Percentiles rank a stretch among this genome's conserved stretches.
These are phyloP conservation scores for Vanderwaltozyma polyspora DNA, from an alignment of 805 yeast species.

Conservation along the genomic window DNA sequence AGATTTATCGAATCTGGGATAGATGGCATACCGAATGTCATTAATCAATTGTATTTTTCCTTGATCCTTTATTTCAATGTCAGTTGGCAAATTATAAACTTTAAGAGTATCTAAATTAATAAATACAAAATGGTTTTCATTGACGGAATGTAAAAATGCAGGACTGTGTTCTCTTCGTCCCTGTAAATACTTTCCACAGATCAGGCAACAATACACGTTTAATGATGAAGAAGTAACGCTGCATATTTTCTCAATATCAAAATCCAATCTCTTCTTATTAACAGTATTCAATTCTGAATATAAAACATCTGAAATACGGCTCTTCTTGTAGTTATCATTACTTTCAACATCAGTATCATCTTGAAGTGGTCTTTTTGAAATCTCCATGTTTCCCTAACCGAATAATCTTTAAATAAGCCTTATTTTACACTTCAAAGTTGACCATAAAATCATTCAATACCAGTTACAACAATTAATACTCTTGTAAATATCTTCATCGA, in stretches of 20 bases:
- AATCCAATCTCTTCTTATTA: constrained; percentile 35
- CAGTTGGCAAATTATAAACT: constrained; percentile 55
- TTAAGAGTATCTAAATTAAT: constrained; percentile 41
- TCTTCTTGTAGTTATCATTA: no score
- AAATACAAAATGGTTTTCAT: constrained; percentile 51
- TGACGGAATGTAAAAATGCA: constrained; percentile 57
- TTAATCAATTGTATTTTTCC: constrained; percentile 28
- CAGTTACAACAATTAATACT: no score
- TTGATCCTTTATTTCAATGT: constrained; percentile 12
- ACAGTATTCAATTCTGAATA: no score
- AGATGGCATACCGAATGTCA: constrained; percentile 42
- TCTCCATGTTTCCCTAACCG: no score
- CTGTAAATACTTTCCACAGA: constrained; percentile 62
- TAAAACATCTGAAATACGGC: no score
- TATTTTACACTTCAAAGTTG: no score
- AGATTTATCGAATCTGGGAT: constrained; percentile 37
- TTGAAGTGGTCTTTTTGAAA: no score
- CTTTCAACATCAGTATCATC: no score
- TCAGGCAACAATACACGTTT: constrained; percentile 61
- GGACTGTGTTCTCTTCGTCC: constrained; percentile 57
- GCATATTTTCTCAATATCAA: constrained; percentile 62
- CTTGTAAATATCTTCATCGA: no score
- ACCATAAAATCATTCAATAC: no score
- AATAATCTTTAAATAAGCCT: no score
- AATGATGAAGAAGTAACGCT: constrained; percentile 46